These are phyloP conservation scores for Urtica urens DNA, from an alignment of 306 rosid genomes.

Conservation along the genomic window DNA sequence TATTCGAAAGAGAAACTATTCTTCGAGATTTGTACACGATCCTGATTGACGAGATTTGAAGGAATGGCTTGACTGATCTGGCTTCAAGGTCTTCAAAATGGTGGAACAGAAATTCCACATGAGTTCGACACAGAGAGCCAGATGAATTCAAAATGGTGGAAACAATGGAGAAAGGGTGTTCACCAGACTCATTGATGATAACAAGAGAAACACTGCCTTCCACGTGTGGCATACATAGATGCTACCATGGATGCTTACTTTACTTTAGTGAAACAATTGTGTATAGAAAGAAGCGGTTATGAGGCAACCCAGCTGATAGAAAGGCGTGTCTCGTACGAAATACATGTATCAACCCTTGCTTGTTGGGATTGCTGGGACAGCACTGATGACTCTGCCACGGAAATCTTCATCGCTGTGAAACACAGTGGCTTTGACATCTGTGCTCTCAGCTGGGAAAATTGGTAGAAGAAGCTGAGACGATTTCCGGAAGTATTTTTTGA, in stretches of 20 bases:
- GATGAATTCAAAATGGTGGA: too few species aligned
- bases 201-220: too few species aligned
- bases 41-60: too few species aligned
- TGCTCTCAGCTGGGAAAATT: conserved; percentile 23
- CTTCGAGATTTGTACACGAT: too few species aligned
- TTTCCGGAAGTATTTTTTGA: conserved; percentile 29
- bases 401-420: conserved; percentile 21
- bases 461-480: conserved; percentile 25
- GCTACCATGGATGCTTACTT: conserved; percentile 24
- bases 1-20: too few species aligned
- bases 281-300: conserved; percentile 23
- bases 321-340: conserved; percentile 21
- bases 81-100: too few species aligned
- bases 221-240: too few species aligned
- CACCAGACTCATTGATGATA: too few species aligned
- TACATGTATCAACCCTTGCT: conserved; percentile 18
- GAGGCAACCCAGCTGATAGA: conserved; percentile 26
- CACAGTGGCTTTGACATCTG: conserved; percentile 18
- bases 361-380: conserved; percentile 20
- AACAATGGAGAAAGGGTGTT: too few species aligned
- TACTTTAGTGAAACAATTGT: conserved; percentile 31
- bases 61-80: too few species aligned
- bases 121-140: too few species aligned
- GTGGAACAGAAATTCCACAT: too few species aligned
- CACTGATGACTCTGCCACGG: conserved; percentile 29